These are phyloP conservation scores for Aphanoascus verrucosus DNA, from an alignment of 2,329 filamentous ascomycete species.

Conservation along the genomic window DNA sequence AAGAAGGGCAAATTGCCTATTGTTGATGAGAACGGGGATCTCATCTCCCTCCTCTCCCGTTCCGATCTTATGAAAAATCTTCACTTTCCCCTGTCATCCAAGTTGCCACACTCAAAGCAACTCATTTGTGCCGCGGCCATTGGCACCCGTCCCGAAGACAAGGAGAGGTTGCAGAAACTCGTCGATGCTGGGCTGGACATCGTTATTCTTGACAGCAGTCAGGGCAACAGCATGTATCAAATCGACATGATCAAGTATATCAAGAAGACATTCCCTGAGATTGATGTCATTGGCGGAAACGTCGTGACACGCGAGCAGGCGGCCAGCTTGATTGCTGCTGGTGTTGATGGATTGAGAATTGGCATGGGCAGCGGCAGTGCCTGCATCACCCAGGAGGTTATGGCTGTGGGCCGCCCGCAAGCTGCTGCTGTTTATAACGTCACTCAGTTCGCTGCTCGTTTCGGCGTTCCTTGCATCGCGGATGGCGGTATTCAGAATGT, in stretches of 20 bases:
- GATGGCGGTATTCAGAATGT: slow-evolving; percentile 98
- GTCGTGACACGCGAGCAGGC: slow-evolving; percentile 97
- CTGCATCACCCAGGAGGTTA: slow-evolving; percentile 98
- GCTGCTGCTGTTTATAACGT: slow-evolving; percentile 88
- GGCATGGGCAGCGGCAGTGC: slow-evolving; percentile 98
- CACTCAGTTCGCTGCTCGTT: slow-evolving; percentile 75
- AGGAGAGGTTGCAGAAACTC: slow-evolving; percentile 70
- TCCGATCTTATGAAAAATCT: slow-evolving; percentile 98
- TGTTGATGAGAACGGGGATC: slow-evolving; percentile 69
- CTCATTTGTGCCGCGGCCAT: slow-evolving; percentile 91
- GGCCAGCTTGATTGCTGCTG: slow-evolving; percentile 79
- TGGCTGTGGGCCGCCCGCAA: slow-evolving; percentile 95
- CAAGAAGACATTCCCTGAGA: slow-evolving; percentile 70
- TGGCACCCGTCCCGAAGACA: slow-evolving; percentile 89
- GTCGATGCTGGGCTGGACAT: slow-evolving; percentile 93
- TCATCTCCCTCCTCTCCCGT: slow-evolving; percentile 83
- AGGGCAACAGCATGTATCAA: slow-evolving; percentile 98
- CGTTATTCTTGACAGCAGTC: slow-evolving; percentile 88
- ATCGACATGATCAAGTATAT: slow-evolving; percentile 96
- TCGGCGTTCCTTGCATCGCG: slow-evolving; percentile 95
- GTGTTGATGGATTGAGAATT: slow-evolving; percentile 91
- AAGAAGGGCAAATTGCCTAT: slow-evolving; percentile 99
- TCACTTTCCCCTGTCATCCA: slow-evolving; percentile 90
- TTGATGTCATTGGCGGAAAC: slow-evolving; percentile 97
- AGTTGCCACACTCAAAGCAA: slow-evolving; percentile 94